Base-by-base conservation (phyloP, 208 protist genomes). In the Trypanosoma cruzi region DNA sequence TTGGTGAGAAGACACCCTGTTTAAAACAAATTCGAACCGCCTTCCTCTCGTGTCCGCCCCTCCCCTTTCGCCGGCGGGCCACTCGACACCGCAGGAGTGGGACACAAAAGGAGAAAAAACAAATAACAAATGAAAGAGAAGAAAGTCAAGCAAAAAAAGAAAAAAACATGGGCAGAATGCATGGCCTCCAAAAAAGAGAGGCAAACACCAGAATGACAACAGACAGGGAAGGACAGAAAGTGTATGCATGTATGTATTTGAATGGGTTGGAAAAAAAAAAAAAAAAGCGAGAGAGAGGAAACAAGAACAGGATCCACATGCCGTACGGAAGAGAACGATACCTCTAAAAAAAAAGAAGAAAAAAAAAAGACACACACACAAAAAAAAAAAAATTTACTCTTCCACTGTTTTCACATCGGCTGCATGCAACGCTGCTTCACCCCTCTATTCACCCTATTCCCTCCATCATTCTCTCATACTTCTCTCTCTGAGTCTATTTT, bases 221-320 rank as follows among this genome's bases (percentile, higher is more conserved):
- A 32, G 5, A 58, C 26, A 16, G 53, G 26, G 16, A 36, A 10
- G 10, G 29, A 5, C 3, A 6, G 18, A 8, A 13, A 22, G 4
- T 57, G 11, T 32, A 18, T 28, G 52, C 22, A 14, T 13, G 24
- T 57, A n/a, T 48, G 29, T 31, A 7, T 32, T 22, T 56, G 52
- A 7, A 42, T 31, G 57, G 44, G 44, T 31, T 48, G 57, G 26
- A 44, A 46, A 36, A 74, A 60, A 65, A 75, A 52, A 37, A 14
- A 68, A 55, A 53, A 40, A 37, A 10, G n/a, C 13, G 29, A 8
- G 18, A 22, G 7, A n/a, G 7, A 13, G 8, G 29, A 34, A 26
- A 29, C 49, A 53, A 42, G 13, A 7, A 44, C 40, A 14, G 40
- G 13, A 14, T 14, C 40, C 18, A 13, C 13, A 14, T 14, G 40